phyloP scores from a whole-genome alignment of 192 early-diverging fungal genomes.

The Entophlyctis luteolus region DNA sequence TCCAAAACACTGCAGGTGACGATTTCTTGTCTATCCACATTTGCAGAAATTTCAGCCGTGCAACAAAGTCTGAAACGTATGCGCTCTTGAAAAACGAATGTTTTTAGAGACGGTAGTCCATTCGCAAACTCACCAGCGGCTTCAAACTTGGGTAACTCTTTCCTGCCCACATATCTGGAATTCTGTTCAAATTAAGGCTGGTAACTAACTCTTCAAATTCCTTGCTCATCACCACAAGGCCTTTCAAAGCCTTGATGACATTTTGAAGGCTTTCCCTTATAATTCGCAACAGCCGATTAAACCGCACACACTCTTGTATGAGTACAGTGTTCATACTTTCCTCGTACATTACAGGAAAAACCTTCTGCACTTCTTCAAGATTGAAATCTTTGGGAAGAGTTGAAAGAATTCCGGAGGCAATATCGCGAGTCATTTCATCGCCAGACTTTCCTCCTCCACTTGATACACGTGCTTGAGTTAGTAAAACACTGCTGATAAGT shows the following conservation, averaged over 20 bases:
- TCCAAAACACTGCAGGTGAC: conserved; percentile 57
- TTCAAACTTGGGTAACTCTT: conserved; percentile 61
- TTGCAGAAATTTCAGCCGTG: conserved; percentile 52
- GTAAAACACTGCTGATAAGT: conserved; percentile 48
- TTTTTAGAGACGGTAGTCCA: background rate
- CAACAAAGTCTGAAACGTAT: conserved; percentile 53
- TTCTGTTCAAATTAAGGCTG: conserved; percentile 50
- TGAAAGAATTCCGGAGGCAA: conserved; percentile 47
- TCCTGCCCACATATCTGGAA: conserved; percentile 59
- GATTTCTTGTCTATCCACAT: conserved; percentile 51
- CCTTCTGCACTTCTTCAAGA: conserved; percentile 35
- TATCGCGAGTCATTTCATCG: conserved; percentile 50
- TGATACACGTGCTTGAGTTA: conserved; percentile 44
- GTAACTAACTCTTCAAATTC: conserved; percentile 56
- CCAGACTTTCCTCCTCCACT: conserved; percentile 44
- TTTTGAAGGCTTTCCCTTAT: conserved; percentile 51
- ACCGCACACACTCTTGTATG: conserved; percentile 60
- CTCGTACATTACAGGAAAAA: conserved; percentile 54
- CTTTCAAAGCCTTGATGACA: conserved; percentile 61
- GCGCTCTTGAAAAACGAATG: conserved; percentile 34
- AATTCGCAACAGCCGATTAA: conserved; percentile 53
- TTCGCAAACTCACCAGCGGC: conserved; percentile 41
- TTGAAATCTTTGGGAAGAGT: conserved; percentile 43
- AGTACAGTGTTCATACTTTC: conserved; percentile 62
- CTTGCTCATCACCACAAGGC: conserved; percentile 61